Evolutionary conservation across 805 yeast species (phyloP), one percentile per base, ranked within the genome.

Genomic region (Monosporozyma solicola): DNA sequence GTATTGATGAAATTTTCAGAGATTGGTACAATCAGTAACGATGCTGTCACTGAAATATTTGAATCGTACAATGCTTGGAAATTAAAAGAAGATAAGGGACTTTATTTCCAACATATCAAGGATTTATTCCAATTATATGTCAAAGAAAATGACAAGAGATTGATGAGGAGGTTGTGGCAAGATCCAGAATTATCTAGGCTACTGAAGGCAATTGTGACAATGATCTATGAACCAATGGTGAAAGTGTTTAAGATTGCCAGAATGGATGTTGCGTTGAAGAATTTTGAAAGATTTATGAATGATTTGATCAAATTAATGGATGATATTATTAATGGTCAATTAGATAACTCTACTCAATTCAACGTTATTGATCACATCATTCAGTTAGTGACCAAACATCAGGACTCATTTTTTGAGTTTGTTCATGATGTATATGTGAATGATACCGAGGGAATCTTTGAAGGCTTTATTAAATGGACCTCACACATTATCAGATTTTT

Each of bases 151-250:
- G 99, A 92, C 63, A 90, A 88, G 64, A 80, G 82, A 53, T 71
- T 85, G 45, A 69, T 91, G 73, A 83, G 82, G 60, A 83, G 84
- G 62, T 65, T 91, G 45, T 88, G 96, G 95, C 82, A 80, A 47
- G 96, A 91, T 60, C 89, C 92, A 0, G 87, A 86, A 58, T 72
- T 95, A 47, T 83, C 90, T n/a, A 76, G 76, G 39, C 74, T 92
- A 44, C 72, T 91, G 53, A 85, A 85, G 58, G 87, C 87, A 48
- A 73, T 89, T 31, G 75, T 94, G 48, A 73, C 87, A 1, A 72
- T 86, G 57, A 82, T 87, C 56, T 87, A 85, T 64, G 84, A 83
- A 56, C 94, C 95, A 1, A 71, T 87, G 64, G 83, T 87, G 53
- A 75, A 75, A 31, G 74, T 87, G 1, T 84, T 87, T 71, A 80